Percentiles rank a stretch among this genome's conserved stretches.
phyloP scores from a whole-genome alignment of 2,329 filamentous ascomycete species.

The Aspergillus floridensis region DNA sequence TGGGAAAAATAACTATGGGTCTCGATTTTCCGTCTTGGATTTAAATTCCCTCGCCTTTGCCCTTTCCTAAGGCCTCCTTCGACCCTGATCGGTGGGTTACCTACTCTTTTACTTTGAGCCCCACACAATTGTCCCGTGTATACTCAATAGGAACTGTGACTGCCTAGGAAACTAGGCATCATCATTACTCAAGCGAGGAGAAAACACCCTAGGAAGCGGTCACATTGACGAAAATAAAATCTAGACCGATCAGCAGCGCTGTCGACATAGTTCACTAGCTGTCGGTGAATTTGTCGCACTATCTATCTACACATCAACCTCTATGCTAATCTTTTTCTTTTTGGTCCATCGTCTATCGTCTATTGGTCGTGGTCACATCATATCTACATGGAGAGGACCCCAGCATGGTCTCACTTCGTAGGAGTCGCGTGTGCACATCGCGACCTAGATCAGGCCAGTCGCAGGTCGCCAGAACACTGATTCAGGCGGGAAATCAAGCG shows the following conservation, averaged over 20 bases:
- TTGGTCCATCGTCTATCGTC: neutral
- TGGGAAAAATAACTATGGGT: neutral
- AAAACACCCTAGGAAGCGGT: neutral
- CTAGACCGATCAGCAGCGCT: neutral
- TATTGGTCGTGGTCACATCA: constrained; percentile 5
- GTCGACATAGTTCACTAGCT: neutral
- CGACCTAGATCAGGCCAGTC: neutral
- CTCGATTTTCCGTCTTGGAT: neutral
- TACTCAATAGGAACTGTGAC: neutral
- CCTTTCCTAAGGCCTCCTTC: neutral
- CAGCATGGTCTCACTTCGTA: neutral
- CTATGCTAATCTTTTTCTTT: neutral
- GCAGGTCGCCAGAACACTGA: neutral
- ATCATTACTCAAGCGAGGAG: neutral
- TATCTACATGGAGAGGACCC: neutral
- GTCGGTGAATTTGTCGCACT: neutral
- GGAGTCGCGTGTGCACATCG: neutral
- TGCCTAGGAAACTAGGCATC: neutral
- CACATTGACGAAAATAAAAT: neutral
- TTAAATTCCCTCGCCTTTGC: neutral
- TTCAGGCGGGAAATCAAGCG: neutral
- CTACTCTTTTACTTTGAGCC: neutral
- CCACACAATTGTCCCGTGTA: neutral
- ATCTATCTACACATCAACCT: neutral
- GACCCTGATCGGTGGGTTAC: neutral